phyloP scores from a whole-genome alignment of 805 yeast genomes.

The Candida silvicultrix region DNA sequence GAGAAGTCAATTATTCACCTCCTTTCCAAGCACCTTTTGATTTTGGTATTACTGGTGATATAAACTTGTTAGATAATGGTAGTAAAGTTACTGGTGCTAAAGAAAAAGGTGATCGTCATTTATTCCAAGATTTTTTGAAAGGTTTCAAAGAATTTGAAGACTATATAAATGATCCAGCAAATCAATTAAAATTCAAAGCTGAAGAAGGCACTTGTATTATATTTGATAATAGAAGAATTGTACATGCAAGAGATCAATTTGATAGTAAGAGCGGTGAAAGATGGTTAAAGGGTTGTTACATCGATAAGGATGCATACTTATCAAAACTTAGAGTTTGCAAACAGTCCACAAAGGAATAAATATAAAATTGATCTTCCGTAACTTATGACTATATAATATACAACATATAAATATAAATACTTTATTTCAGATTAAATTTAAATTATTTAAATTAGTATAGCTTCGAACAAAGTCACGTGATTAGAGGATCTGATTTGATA shows the following conservation, averaged over 20 bases:
- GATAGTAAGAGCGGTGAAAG: slow-evolving; percentile 43
- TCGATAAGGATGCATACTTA: slow-evolving; percentile 64
- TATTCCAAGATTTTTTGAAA: slow-evolving; percentile 48
- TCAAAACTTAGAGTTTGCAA: slow-evolving; percentile 45
- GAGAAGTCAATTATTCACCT: slow-evolving; percentile 68
- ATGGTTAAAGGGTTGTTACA: slow-evolving; percentile 72
- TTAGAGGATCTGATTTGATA: too few relatives aligned
- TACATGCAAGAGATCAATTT: slow-evolving; percentile 56
- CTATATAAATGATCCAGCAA: slow-evolving; percentile 42
- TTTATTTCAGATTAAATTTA: too few relatives aligned
- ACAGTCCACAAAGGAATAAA: too few relatives aligned
- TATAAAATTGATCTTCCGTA: too few relatives aligned
- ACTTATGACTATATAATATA: too few relatives aligned
- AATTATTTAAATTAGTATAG: too few relatives aligned
- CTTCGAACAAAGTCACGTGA: not conserved
- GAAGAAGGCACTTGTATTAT: slow-evolving; percentile 57
- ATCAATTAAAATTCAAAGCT: slow-evolving; percentile 49
- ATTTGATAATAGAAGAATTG: slow-evolving; percentile 63
- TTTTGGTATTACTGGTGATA: slow-evolving; percentile 36
- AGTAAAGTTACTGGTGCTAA: slow-evolving; percentile 25
- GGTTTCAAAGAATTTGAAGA: slow-evolving; percentile 59
- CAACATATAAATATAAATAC: too few relatives aligned
- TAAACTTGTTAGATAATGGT: slow-evolving; percentile 8
- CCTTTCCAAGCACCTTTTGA: slow-evolving; percentile 81
- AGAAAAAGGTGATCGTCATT: slow-evolving; percentile 32